Conservation (phyloP, 768 basidiomycete species). For the Boletus vermiculosoides region DNA sequence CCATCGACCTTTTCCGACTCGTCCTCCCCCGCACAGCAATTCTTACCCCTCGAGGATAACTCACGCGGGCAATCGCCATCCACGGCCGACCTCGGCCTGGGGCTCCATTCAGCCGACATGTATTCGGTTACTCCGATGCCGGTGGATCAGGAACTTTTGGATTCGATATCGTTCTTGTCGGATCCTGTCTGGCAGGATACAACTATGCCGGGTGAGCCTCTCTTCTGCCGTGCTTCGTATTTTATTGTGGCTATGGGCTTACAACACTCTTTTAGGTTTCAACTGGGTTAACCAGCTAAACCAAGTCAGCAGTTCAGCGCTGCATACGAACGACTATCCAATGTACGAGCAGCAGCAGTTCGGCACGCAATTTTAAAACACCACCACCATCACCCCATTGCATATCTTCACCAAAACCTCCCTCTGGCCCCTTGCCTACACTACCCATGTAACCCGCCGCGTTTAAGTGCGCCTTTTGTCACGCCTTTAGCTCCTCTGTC, state of each 20-base stretch:
- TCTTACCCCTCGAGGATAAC: constrained; percentile 40
- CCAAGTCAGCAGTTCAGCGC: constrained; percentile 6
- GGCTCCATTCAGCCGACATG: constrained; percentile 35
- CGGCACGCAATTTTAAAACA: constrained; percentile 6
- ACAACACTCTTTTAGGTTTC: constrained; percentile 30
- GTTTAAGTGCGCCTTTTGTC: not conserved
- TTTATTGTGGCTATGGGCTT: not conserved
- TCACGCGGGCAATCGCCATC: constrained; percentile 13
- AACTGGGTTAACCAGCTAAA: constrained; percentile 36
- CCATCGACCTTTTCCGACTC: constrained; percentile 37
- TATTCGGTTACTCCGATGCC: constrained; percentile 49
- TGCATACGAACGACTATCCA: constrained; percentile 28
- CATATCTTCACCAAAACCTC: not conserved
- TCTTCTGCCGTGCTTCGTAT: not conserved
- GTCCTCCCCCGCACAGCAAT: constrained; percentile 35
- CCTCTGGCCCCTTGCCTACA: not conserved
- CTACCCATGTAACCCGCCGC: not conserved
- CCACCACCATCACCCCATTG: not conserved
- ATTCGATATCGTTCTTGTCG: constrained; percentile 58
- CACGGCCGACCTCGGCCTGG: constrained; percentile 4
- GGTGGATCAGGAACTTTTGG: constrained; percentile 59
- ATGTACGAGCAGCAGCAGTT: constrained; percentile 26
- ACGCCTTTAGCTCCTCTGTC: too few species aligned
- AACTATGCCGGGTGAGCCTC: constrained; percentile 49
- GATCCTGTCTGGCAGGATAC: constrained; percentile 59